Evolutionary conservation across 176 grass and related monocot genomes (phyloP).

Genomic region (Pharus latifolius): DNA sequence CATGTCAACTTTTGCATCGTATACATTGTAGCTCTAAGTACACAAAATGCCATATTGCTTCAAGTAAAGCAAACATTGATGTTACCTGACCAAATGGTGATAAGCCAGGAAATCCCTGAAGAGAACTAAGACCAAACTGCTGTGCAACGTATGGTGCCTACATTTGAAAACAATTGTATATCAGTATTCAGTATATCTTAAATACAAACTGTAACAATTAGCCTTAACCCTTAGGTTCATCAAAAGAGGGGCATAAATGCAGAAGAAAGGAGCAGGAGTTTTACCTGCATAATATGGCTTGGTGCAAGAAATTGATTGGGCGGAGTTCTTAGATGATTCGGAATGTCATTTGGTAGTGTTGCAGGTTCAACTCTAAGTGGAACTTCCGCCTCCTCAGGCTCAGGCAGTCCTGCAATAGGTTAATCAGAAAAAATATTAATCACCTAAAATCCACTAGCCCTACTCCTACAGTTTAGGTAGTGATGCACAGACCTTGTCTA

Average conservation of each 20-base stretch:
- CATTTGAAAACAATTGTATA: constrained; percentile 14
- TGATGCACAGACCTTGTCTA: constrained; percentile 38
- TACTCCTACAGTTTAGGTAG: constrained; percentile 4
- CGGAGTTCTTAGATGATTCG: constrained; percentile 49
- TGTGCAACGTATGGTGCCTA: constrained; percentile 63
- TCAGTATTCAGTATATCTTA: not conserved
- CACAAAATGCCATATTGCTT: not conserved
- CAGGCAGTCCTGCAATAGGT: constrained; percentile 33
- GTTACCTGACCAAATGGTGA: constrained; percentile 79
- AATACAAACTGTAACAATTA: not conserved
- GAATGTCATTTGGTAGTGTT: constrained; percentile 37
- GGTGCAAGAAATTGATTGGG: constrained; percentile 57
- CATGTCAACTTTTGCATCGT: not conserved
- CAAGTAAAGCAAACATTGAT: not conserved
- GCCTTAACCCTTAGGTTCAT: not conserved
- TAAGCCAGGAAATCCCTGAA: constrained; percentile 75
- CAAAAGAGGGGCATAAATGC: not conserved
- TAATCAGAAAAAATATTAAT: constrained; percentile 1
- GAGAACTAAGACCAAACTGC: constrained; percentile 62
- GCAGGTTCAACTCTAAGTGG: constrained; percentile 32
- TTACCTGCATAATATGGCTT: constrained; percentile 76
- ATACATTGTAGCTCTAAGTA: not conserved
- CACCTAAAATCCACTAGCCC: not conserved
- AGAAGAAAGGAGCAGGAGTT: not conserved
- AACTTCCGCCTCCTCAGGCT: constrained; percentile 46